Evolutionary conservation across 805 yeast species (phyloP).

Genomic region (Maudiozyma turicensis): DNA sequence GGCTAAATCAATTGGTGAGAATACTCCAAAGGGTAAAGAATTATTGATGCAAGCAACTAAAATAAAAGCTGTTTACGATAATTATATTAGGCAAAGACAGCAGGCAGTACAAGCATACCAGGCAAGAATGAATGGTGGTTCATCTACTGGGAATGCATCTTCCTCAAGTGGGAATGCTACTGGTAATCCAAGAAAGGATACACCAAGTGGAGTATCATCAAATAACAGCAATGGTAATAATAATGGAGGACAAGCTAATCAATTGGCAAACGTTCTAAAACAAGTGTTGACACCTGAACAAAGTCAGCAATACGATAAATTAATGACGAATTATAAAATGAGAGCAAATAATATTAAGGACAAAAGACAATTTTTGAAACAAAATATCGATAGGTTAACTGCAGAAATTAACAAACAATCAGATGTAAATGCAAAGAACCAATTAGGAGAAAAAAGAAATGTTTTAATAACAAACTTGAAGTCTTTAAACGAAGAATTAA

Average conservation of each 20-base stretch:
- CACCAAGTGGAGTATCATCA: background rate
- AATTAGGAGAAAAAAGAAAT: conserved; percentile 19
- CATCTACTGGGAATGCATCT: conserved; percentile 3
- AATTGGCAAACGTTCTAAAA: conserved; percentile 21
- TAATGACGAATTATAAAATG: conserved; percentile 21
- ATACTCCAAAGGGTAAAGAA: conserved; percentile 51
- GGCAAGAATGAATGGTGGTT: conserved; percentile 4
- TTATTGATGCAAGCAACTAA: conserved; percentile 54
- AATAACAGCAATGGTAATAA: background rate
- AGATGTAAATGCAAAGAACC: conserved; percentile 18
- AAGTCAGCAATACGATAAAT: conserved; percentile 22
- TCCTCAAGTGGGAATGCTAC: background rate
- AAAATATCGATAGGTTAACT: conserved; percentile 23
- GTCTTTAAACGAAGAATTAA: conserved; percentile 19
- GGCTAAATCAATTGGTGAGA: conserved; percentile 53
- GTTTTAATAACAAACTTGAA: conserved; percentile 21
- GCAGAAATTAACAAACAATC: conserved; percentile 23
- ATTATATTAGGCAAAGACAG: conserved; percentile 35
- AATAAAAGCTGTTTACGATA: conserved; percentile 50
- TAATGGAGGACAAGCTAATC: conserved; percentile 8
- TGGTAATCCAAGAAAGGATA: background rate
- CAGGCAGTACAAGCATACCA: conserved; percentile 12
- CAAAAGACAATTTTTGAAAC: conserved; percentile 23
- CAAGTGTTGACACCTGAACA: conserved; percentile 25
- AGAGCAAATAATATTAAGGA: conserved; percentile 25